phyloP scores from a whole-genome alignment of 257 asterid species.

The Forsythia viridissima region DNA sequence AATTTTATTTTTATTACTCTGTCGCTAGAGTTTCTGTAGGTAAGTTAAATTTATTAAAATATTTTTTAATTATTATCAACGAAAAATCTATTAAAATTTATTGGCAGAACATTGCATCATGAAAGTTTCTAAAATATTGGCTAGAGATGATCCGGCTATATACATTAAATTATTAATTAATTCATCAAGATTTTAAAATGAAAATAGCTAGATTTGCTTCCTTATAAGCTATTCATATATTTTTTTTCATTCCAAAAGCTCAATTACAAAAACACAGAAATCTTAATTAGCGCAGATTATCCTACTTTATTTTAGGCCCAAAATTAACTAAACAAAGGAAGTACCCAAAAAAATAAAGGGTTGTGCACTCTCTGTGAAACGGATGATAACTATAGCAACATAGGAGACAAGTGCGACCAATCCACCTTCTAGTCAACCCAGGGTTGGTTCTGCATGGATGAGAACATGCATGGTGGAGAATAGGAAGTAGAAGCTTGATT shows the following conservation, averaged over 20 bases:
- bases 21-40: too few relatives aligned
- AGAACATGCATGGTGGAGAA: neutral
- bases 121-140: too few relatives aligned
- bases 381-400: neutral
- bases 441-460: slow-evolving; percentile 3
- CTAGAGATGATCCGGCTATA: too few relatives aligned
- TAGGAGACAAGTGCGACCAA: neutral
- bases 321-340: neutral
- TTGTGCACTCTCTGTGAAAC: neutral
- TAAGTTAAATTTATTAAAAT: too few relatives aligned
- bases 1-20: too few relatives aligned
- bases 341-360: neutral
- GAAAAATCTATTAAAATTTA: too few relatives aligned
- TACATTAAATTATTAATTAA: too few relatives aligned
- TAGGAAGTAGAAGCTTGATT: neutral
- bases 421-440: slow-evolving; percentile 14
- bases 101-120: too few relatives aligned
- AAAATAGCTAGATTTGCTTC: neutral
- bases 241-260: neutral
- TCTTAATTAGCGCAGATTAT: too few relatives aligned
- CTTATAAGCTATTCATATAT: neutral
- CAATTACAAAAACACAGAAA: too few relatives aligned
- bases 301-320: neutral
- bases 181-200: too few relatives aligned
- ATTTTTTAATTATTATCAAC: too few relatives aligned